Conservation (phyloP, 2,329 filamentous ascomycete genomes). For the Lasiodiplodia gonubiensis region DNA sequence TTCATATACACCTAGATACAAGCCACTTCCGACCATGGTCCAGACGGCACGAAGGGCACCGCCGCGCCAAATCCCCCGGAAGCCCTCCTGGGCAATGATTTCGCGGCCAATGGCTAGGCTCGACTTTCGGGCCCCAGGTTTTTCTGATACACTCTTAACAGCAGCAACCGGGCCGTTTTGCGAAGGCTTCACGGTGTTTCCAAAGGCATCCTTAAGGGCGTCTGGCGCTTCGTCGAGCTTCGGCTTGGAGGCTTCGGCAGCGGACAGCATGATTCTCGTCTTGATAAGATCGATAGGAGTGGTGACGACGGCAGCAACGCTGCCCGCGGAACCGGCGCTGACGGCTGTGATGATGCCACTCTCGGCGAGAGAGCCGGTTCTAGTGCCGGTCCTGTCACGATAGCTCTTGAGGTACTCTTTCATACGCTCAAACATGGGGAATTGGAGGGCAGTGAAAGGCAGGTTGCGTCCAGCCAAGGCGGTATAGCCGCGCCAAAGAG, state of each 20-base stretch:
- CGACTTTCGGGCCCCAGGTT: neutral
- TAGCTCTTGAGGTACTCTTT: conserved; percentile 60
- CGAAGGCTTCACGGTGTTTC: neutral
- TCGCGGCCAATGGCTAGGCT: conserved; percentile 66
- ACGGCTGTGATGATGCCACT: conserved; percentile 73
- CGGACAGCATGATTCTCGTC: conserved; percentile 81
- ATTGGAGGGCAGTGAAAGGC: conserved; percentile 86
- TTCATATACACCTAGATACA: conserved; percentile 89
- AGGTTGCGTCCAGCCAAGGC: conserved; percentile 82
- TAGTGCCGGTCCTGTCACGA: conserved; percentile 46
- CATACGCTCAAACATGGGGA: conserved; percentile 81
- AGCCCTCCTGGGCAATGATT: conserved; percentile 69
- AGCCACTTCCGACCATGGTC: conserved; percentile 81
- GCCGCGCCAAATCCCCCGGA: conserved; percentile 78
- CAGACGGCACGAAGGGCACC: conserved; percentile 74
- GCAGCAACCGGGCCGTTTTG: neutral
- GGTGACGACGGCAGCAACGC: conserved; percentile 77
- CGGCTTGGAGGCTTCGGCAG: conserved; percentile 35
- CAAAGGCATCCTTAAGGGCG: conserved; percentile 22
- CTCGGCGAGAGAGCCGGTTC: conserved; percentile 61
- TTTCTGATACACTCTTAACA: neutral
- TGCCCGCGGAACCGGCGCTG: conserved; percentile 76
- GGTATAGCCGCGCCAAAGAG: conserved; percentile 73
- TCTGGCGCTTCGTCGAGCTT: conserved; percentile 30
- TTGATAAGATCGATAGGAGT: conserved; percentile 91